Evolutionary conservation across 2,329 filamentous ascomycete species (phyloP), one percentile per base, ranked within the genome.

Genomic region (Seiridium unicorne): DNA sequence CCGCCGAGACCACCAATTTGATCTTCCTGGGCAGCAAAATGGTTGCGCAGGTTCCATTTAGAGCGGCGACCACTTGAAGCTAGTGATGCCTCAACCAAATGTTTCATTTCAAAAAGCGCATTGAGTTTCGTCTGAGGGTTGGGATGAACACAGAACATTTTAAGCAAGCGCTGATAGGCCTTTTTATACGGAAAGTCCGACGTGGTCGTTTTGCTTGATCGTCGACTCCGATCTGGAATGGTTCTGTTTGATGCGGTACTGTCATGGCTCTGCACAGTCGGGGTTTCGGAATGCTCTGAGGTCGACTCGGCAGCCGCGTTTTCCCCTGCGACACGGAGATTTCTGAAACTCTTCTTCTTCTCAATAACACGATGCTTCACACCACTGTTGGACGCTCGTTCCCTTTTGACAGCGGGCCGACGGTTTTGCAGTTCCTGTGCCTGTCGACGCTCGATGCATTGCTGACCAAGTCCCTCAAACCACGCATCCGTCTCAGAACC

Each of bases 401-500:
- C 78, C 51, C 77, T 80, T 63, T 77, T 78, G 11, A 73, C 73
- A 13, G 60, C 61, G 26, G 69, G 66, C 61, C 79, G 69, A 62
- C 79, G 70, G 55, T 78, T 77, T 53, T 80, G 78, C 44, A 77
- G 76, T 61, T 86, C 80, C 38, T 83, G 74, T 3, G 82, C 79
- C 55, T 88, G 84, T 51, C 83, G 85, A 34, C 86, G 80, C 44
- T 88, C 84, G 57, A 88, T 86, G 69, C 86, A 89, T 64, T 89
- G 79, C 66, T 89, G 84, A 3, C 87, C 86, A 5, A 93, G 73
- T 11, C 85, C 84, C 57, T 85, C 81, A 66, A 97, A 95, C 90
- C 94, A 97, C 3, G 82, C 82, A 72, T 98, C 95, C 0, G 94
- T 98, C 77, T 99, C 95, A 47, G 93, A 96, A 3, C 95, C 95